Base-by-base conservation (phyloP, 116 monocot species). In the Cymodocea nodosa region DNA sequence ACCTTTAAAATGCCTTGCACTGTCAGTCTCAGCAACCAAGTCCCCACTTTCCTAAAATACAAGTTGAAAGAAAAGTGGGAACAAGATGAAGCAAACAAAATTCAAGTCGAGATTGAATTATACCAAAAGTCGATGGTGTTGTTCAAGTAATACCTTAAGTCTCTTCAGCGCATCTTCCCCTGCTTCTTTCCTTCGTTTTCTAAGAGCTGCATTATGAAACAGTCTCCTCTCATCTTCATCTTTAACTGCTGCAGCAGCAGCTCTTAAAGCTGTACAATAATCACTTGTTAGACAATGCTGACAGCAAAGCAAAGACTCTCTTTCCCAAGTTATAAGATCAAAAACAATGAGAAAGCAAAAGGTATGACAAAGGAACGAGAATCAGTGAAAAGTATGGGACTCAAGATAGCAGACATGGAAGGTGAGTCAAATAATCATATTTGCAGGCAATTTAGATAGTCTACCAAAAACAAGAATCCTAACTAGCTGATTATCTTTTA, bases 111-210 rank as follows among this genome's bases (percentile, higher is more conserved):
- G 14, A 16, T 35, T 6, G 7, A 34, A 61, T 18, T 35, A 1
- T 35, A 23, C 35, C 35, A 16, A 1, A 36, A 16, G 14, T 17
- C 0, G 35, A 44, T 44, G 44, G 44, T 0, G 5, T 6, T 44
- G 44, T 40, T 17, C 14, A 40, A 48, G 30, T 30, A 14, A 15
- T 65, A 87, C 87, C 51, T 81, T 73, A 15, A 69, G n/a, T 56
- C 67, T 80, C 52, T 77, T 84, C 44, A 48, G 53, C 23, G 40
- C 23, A 11, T 73, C 74, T 48, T 94, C 87, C 50, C 71, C 73
- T 9, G 67, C 72, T 81, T 93, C 93, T 83, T 81, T 94, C 78
- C 90, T 75, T 35, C 87, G 86, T 64, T 94, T 94, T 20, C 94
- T 70, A 17, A 94, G 74, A 59, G 71, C 23, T 49, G 89, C 70